Evolutionary conservation across 176 grass and related monocot species (phyloP).

Genomic region (Phoenix roebelenii): DNA sequence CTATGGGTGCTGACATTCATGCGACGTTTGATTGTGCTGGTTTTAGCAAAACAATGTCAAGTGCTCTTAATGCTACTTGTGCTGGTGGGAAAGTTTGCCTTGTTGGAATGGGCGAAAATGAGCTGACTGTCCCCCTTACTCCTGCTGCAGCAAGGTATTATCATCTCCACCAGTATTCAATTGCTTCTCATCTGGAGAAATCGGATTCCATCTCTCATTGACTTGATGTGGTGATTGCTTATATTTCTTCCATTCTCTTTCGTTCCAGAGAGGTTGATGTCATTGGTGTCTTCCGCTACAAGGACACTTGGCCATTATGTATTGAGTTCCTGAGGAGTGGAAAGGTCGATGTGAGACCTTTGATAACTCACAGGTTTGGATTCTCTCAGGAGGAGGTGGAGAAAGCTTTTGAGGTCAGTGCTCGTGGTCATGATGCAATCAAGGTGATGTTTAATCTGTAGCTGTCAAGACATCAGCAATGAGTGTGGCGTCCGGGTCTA

Average conservation of each 20-base stretch:
- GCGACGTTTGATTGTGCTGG: slow-evolving; percentile 78
- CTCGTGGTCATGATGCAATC: slow-evolving; percentile 64
- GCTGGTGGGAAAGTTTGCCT: slow-evolving; percentile 76
- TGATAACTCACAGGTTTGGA: slow-evolving; percentile 79
- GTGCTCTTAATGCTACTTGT: slow-evolving; percentile 61
- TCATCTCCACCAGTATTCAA: background rate
- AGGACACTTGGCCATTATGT: slow-evolving; percentile 90
- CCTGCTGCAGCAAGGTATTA: slow-evolving; percentile 62
- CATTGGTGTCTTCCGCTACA: slow-evolving; percentile 80
- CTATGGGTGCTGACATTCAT: slow-evolving; percentile 50
- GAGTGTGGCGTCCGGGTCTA: too few species aligned
- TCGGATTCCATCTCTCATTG: too few species aligned
- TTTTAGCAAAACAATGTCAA: slow-evolving; percentile 85
- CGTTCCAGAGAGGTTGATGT: slow-evolving; percentile 68
- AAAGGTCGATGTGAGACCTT: slow-evolving; percentile 79
- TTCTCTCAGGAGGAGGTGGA: slow-evolving; percentile 84
- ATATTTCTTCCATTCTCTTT: too few species aligned
- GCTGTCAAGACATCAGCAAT: background rate
- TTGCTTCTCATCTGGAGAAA: background rate
- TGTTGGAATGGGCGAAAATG: slow-evolving; percentile 87
- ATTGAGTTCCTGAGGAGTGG: slow-evolving; percentile 52
- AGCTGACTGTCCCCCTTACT: slow-evolving; percentile 89
- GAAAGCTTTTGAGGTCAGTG: slow-evolving; percentile 86
- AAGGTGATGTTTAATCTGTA: slow-evolving; percentile 99
- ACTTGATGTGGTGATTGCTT: too few species aligned